Percentiles rank a stretch among this genome's conserved stretches.
phyloP scores from a whole-genome alignment of 345 rosid species.

The Eucalyptus cloeziana region DNA sequence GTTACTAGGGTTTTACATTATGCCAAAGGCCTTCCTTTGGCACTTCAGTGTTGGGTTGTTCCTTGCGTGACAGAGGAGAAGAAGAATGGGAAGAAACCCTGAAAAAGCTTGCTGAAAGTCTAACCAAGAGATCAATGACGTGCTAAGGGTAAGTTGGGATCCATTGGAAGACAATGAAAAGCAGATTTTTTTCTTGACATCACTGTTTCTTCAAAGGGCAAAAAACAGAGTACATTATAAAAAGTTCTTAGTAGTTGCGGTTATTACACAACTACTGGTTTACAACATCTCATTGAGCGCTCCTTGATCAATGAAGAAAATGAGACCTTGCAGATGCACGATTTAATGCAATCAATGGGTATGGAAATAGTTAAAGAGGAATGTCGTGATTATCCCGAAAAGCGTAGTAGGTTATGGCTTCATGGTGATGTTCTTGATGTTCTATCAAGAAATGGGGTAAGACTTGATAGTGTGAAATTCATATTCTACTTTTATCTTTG shows the following conservation, averaged over 20 bases:
- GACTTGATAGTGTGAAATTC: background rate
- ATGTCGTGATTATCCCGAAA: background rate
- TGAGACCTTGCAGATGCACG: background rate
- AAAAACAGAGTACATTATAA: accelerated
- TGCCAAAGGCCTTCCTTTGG: background rate
- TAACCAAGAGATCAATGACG: accelerated
- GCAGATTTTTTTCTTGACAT: background rate
- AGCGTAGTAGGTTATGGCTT: background rate
- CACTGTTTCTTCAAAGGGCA: background rate
- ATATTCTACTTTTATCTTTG: background rate
- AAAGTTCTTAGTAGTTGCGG: background rate
- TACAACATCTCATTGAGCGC: accelerated
- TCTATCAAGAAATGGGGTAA: no score
- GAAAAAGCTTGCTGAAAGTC: accelerated
- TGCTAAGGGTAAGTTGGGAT: background rate
- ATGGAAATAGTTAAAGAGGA: background rate
- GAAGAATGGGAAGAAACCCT: background rate
- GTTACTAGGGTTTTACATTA: accelerated
- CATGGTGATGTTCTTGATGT: no score
- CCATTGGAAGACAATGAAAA: accelerated
- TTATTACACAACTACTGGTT: background rate
- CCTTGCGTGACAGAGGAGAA: background rate
- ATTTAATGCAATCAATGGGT: background rate
- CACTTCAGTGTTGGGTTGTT: background rate
- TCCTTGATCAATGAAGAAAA: background rate